Conservation (phyloP, 108 stramenopile genomes). For the Mediolabrus comicus region DNA sequence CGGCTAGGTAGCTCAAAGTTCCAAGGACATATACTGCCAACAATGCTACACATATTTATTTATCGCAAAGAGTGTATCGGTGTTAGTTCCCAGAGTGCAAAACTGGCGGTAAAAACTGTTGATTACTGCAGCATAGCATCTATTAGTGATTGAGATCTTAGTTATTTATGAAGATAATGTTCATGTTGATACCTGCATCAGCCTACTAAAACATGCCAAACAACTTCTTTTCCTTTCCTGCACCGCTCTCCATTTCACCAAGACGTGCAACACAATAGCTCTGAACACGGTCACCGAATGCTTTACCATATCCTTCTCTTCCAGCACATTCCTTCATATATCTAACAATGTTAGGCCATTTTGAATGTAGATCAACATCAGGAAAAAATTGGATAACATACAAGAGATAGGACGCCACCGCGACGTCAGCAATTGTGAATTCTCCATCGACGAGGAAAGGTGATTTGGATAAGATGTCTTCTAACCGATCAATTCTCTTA, state of each 20-base stretch:
- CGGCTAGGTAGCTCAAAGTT: too few relatives aligned
- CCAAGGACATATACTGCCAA: too few relatives aligned
- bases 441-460: conserved; percentile 56
- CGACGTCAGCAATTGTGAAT: conserved; percentile 84
- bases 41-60: too few relatives aligned
- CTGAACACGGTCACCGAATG: conserved; percentile 75
- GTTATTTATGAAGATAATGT: too few relatives aligned
- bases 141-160: too few relatives aligned
- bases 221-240: conserved; percentile 47
- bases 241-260: conserved; percentile 40
- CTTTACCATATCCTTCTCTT: conserved; percentile 67
- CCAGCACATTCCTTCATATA: conserved; percentile 82
- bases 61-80: too few relatives aligned
- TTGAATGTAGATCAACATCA: conserved; percentile 50
- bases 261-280: conserved; percentile 47
- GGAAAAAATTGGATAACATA: conserved; percentile 90
- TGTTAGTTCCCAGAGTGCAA: too few relatives aligned
- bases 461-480: conserved; percentile 55
- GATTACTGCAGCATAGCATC: too few relatives aligned
- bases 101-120: too few relatives aligned
- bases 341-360: conserved; percentile 71
- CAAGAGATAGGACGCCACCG: conserved; percentile 78
- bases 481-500: conserved; percentile 60
- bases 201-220: conserved; percentile 76
- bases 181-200: too few relatives aligned